Evolutionary conservation across 2,329 filamentous ascomycete species (phyloP), one percentile per base, ranked within the genome.

Genomic region (Fusarium circinatum): DNA sequence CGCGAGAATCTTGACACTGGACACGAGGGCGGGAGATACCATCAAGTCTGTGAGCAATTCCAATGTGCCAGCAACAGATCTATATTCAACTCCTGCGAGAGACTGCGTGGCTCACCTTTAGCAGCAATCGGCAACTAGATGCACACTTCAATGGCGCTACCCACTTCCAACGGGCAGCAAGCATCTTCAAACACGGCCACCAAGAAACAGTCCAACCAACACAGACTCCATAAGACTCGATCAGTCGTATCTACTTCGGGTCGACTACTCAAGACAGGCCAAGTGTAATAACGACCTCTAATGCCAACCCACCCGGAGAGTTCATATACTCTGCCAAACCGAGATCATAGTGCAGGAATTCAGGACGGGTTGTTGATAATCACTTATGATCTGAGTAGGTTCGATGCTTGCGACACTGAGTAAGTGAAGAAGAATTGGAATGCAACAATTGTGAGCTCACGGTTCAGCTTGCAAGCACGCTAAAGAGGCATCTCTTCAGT

Each of bases 11-110:
- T 12, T 8, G 2, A 17, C 1, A 14, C n/a, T 7, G 3, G 10
- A 0, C 14, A 24, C 15, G 15, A 8, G 9, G 15, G 15, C 9
- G 12, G 15, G n/a, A n/a, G 10, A 24, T 24, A 8, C 9, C 10
- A 8, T 17, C 15, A 7, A n/a, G 0, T 44, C n/a, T 44, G 10
- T 24, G 41, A 5, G 4, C 10, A 24, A 24, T 41, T 4, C 0
- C 2, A 41, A n/a, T 41, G 0, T 41, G 0, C 24, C 2, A 18
- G 11, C 1, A 15, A 5, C n/a, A 11, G 10, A 10, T 11, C 4
- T 8, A 12, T 8, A 18, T 6, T 44, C 10, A 0, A 18, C n/a
- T 44, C 10, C n/a, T 24, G 10, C 15, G 11, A 44, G 15, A 24
- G 24, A 24, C 10, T 24, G 4, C 15, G n/a, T 6, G 15, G 15